A percentile compares a stretch with the other conserved stretches of the same genome.
Conservation (phyloP, 345 rosid genomes). For the Syzygium aromaticum region DNA sequence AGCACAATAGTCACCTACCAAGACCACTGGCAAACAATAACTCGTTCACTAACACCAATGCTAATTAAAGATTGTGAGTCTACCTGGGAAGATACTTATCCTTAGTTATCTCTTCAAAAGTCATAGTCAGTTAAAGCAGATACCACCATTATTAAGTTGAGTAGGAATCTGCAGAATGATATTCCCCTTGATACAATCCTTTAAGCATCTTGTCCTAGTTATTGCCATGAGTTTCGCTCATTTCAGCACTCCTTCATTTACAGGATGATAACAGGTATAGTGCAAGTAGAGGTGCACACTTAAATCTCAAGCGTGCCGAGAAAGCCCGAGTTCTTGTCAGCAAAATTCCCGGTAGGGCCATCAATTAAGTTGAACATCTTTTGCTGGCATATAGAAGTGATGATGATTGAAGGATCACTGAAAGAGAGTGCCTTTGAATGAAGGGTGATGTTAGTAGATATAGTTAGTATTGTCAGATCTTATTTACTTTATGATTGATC, state of each 20-base stretch:
- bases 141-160: not conserved
- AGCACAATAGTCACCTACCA: not conserved
- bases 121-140: not conserved
- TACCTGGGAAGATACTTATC: not conserved
- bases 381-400: not conserved
- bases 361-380: not conserved
- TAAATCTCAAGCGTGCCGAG: conserved; percentile 98
- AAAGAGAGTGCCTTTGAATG: not conserved
- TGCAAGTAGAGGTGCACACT: conserved; percentile 97
- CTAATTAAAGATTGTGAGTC: not conserved
- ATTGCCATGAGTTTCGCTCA: not conserved
- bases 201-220: not conserved
- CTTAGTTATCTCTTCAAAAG: not conserved
- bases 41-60: not conserved
- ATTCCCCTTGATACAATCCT: not conserved
- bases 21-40: not conserved
- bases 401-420: not conserved
- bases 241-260: not conserved
- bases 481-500: not conserved
- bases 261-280: conserved; percentile 98
- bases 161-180: not conserved
- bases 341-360: conserved; percentile 81
- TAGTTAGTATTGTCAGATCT: not conserved
- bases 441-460: not conserved
- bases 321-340: conserved; percentile 86